Base-by-base conservation (phyloP, 352 stramenopile species). In the Phytopythium aichiense region DNA sequence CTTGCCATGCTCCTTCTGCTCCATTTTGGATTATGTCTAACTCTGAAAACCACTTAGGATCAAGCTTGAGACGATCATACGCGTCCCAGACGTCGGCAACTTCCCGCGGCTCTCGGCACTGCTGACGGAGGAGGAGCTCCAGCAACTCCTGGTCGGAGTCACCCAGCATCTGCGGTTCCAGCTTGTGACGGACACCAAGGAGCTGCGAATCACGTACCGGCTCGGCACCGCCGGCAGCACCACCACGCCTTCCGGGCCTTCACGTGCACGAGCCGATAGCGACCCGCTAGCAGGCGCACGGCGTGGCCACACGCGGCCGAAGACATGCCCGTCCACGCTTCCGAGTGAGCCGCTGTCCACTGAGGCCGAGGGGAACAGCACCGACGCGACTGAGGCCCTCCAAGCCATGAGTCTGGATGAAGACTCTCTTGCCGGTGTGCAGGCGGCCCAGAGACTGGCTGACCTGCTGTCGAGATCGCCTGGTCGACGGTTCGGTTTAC, bases 21-120 rank as follows among this genome's bases (percentile, higher is more conserved):
- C 56, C 35, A 64, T 40, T 61, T 31, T 20, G 18, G 23, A 2
- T 56, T 50, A 56, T 60, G 7, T 33, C 8, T 60, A 7, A 52
- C 22, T 31, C 11, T 11, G 40, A 6, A 20, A 12, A 42, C 54
- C 49, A 4, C 45, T 13, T 55, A 92, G 84, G 80, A 88, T 89
- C 68, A 91, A 93, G 45, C 70, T 91, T 2, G 79, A 89, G 57
- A 89, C 78, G 1, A 70, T 93, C 8, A 69, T 72, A 15, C 71
- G 72, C 22, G 58, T 84, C 1, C 55, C 76, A 1, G 69, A 69
- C 2, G 45, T 69, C 1, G 77, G 80, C 12, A 93, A 89, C 53
- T 73, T 89, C n/a, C 84, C 84, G n/a, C 77, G 81, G 0, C 64
- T 93, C 6, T 91, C 84, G 15, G 53, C 60, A 23, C 57, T 89